Evolutionary conservation across 495 filamentous ascomycete genomes (phyloP).

Genomic region (Penicillium bovifimosum): DNA sequence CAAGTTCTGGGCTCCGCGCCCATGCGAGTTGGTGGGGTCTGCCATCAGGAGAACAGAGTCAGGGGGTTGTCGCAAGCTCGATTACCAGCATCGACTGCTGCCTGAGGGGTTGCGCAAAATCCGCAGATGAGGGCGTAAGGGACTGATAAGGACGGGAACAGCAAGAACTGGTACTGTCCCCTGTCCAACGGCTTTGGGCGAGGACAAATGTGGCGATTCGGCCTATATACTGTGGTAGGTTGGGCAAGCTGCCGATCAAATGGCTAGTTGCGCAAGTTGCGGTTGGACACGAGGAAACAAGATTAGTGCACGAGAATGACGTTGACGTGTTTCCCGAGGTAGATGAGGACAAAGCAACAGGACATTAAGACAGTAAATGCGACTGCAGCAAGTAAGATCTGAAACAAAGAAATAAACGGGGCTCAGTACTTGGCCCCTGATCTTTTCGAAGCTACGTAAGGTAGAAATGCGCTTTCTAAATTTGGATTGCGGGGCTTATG

Average conservation of each 20-base stretch:
- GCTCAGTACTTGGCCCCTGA: no score
- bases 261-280: constrained; percentile 6
- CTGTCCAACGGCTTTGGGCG: neutral
- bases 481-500: constrained; percentile 18
- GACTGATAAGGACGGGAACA: neutral
- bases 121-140: neutral
- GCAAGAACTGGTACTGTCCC: neutral
- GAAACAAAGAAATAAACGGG: no score
- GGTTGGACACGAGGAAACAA: constrained; percentile 16
- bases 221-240: neutral
- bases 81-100: constrained; percentile 17
- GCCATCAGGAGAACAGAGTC: constrained; percentile 16
- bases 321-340: constrained; percentile 20
- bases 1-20: constrained; percentile 23
- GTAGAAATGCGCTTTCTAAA: constrained; percentile 5
- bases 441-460: neutral
- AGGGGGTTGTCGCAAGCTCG: constrained; percentile 3
- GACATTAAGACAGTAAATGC: neutral
- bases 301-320: constrained; percentile 20
- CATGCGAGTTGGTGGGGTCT: constrained; percentile 20
- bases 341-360: neutral
- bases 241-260: constrained; percentile 21
- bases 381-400: neutral
- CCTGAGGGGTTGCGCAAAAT: constrained; percentile 2
- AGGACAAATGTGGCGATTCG: constrained; percentile 16